These are phyloP conservation scores for Tuber magnatum DNA, from an alignment of 495 filamentous ascomycete species.

Conservation along the genomic window DNA sequence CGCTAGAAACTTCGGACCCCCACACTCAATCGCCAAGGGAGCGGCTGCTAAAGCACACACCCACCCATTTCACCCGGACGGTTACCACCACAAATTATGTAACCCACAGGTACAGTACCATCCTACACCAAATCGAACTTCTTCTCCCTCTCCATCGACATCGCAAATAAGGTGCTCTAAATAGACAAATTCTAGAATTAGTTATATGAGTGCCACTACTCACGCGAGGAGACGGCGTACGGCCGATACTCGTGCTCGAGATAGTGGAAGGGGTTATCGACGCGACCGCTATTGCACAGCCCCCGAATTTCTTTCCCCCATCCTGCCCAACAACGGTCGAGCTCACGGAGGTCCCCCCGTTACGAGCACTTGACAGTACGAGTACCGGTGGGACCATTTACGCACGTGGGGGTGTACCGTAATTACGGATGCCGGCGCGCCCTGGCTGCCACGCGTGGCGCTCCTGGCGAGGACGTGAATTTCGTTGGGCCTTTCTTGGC, in stretches of 20 bases:
- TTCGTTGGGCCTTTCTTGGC: not conserved
- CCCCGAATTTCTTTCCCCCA: not conserved
- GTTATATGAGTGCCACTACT: not conserved
- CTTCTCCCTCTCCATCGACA: not conserved
- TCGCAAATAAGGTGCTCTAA: not conserved
- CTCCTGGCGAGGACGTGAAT: not conserved
- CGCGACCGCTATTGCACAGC: no score
- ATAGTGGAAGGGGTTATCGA: not conserved
- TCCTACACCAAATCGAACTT: not conserved
- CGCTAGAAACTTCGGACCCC: not conserved
- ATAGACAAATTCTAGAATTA: not conserved
- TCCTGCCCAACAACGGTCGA: no score
- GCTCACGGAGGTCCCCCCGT: no score
- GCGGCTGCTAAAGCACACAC: not conserved
- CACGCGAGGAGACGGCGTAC: not conserved
- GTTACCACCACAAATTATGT: not conserved
- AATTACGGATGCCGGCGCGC: not conserved
- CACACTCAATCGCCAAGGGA: not conserved
- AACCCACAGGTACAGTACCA: not conserved
- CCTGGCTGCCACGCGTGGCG: not conserved
- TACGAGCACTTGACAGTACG: no score
- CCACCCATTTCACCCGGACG: not conserved
- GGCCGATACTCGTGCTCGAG: no score
- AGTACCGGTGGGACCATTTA: not conserved
- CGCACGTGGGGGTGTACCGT: not conserved